Percentiles rank a stretch among this genome's conserved stretches.
phyloP scores from a whole-genome alignment of 2,329 filamentous ascomycete species.

The Sclerotinia spermophila region DNA sequence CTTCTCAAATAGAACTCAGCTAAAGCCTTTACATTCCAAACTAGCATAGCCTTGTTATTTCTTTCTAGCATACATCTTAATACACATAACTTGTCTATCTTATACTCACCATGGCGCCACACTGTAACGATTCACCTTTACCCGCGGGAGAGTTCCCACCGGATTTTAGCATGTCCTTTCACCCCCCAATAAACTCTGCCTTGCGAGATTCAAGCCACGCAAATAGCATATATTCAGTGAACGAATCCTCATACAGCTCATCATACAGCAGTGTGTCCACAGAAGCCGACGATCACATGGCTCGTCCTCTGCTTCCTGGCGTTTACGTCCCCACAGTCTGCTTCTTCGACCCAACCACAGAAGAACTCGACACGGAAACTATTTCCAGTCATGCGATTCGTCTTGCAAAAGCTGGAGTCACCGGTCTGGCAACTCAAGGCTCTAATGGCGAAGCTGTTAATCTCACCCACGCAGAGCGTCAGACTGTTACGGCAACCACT shows the following conservation, averaged over 20 bases:
- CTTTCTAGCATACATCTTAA: not conserved
- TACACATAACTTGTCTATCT: not conserved
- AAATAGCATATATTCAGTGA: slow-evolving; percentile 38
- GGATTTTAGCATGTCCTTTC: slow-evolving; percentile 40
- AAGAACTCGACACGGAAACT: slow-evolving; percentile 63
- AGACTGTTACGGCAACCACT: slow-evolving; percentile 55
- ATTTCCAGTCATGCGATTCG: slow-evolving; percentile 48
- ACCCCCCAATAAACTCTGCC: slow-evolving; percentile 24
- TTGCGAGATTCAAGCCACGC: slow-evolving; percentile 28
- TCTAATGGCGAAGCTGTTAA: slow-evolving; percentile 68
- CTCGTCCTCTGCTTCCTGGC: slow-evolving; percentile 46
- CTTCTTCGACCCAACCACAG: slow-evolving; percentile 63
- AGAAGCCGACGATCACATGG: slow-evolving; percentile 35
- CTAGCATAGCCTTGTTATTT: not conserved
- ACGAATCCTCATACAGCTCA: slow-evolving; percentile 39
- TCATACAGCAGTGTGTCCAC: slow-evolving; percentile 43
- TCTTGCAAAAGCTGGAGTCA: slow-evolving; percentile 57
- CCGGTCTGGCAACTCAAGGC: slow-evolving; percentile 60
- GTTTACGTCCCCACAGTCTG: slow-evolving; percentile 72
- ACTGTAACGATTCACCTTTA: slow-evolving; percentile 45
- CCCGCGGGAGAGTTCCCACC: slow-evolving; percentile 45
- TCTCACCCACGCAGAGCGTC: slow-evolving; percentile 58
- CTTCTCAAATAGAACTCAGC: slow-evolving; percentile 1
- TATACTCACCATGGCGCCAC: slow-evolving; percentile 43
- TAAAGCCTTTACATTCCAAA: not conserved